phyloP scores from a whole-genome alignment of 148 eudicot species.

The Persicaria maculosa region DNA sequence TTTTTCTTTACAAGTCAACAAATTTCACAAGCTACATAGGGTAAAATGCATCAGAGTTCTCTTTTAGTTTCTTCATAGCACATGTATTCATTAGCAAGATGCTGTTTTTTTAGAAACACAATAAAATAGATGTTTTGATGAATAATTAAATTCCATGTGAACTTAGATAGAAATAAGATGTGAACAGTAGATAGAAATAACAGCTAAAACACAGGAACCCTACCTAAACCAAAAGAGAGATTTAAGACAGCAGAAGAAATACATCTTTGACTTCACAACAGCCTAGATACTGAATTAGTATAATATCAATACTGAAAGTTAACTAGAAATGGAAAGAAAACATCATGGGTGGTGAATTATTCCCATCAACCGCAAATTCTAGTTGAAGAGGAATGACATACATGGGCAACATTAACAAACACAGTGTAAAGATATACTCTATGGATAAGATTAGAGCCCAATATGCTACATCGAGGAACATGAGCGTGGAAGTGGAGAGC shows the following conservation, averaged over 20 bases:
- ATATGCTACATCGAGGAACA: too few relatives aligned
- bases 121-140: background rate
- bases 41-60: background rate
- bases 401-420: background rate
- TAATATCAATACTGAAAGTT: too few relatives aligned
- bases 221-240: too few relatives aligned
- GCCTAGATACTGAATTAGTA: background rate
- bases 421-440: background rate
- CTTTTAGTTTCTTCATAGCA: background rate
- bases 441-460: background rate
- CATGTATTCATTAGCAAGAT: background rate
- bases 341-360: too few relatives aligned
- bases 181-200: too few relatives aligned
- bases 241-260: background rate
- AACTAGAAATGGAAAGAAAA: too few relatives aligned
- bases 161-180: too few relatives aligned
- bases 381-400: background rate
- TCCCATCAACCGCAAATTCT: too few relatives aligned
- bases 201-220: too few relatives aligned
- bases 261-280: background rate
- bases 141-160: background rate
- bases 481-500: background rate
- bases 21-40: background rate
- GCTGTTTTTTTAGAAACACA: background rate
- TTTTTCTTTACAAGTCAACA: constrained; percentile 11